Evolutionary conservation across 2,329 filamentous ascomycete species (phyloP), one percentile per base, ranked within the genome.

Genomic region (Microsporum canis): DNA sequence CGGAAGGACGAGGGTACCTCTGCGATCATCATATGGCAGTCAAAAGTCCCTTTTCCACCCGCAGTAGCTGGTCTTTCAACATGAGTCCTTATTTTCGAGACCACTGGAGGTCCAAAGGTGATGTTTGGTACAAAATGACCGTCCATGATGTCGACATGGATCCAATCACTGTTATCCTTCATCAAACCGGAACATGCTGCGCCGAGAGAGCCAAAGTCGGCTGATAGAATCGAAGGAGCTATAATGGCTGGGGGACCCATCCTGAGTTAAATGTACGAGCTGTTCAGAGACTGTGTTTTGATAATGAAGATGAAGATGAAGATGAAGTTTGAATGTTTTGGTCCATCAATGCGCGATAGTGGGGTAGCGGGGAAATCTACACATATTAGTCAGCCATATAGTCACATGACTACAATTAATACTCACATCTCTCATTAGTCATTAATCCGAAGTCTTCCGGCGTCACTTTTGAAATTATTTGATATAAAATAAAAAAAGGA

Each of bases 1-100:
- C 14, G 36, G 55, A 43, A 51, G 45, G 23, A 29, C 3, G 12
- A 23, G 23, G 39, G 68, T 80, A 92, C 89, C 87, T 99, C 92
- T 70, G 90, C 86, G 72, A 99, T 95, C 94, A 99, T 99, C 94
- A 99, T 97, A 77, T 99, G 94, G 82, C 94, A 99, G 77, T 99
- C 94, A 73, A 99, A 99, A 12, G 92, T 97, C 64, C 94, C 94
- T 68, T 86, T 88, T 59, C 88, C 91, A 67, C 87, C 80, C 38
- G 82, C 82, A 58, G 82, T 78, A 45, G 80, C 80, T 2, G 91
- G 91, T 67, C 82, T 81, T 61, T 89, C 86, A 69, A 99, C 91
- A 70, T 96, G 88, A 53, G 83, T 80, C 65, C 94, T 86, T 69
- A 99, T 94, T 79, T 92, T 95, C 68, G 90, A 92, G 53, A 99